phyloP scores from a whole-genome alignment of 768 basidiomycete species.

The Russula sp. region DNA sequence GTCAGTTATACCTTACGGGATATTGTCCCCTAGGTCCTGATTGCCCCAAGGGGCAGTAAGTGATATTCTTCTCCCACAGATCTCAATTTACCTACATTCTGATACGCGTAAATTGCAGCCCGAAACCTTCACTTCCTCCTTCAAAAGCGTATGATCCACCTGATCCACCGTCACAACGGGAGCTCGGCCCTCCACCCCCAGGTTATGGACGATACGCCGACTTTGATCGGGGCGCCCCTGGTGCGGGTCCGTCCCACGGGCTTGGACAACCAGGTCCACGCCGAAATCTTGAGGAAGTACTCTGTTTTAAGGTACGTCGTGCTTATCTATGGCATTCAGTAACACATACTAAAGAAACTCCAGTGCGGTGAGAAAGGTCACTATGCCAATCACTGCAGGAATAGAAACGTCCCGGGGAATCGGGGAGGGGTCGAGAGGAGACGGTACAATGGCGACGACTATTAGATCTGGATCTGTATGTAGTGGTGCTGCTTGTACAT shows the following conservation, averaged over 20 bases:
- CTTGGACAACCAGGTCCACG: slow-evolving; percentile 40
- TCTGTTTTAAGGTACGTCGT: slow-evolving; percentile 73
- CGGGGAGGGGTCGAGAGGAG: slow-evolving; percentile 70
- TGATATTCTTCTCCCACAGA: slow-evolving; percentile 24
- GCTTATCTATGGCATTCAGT: slow-evolving; percentile 6
- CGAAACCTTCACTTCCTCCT: slow-evolving; percentile 66
- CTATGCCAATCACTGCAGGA: slow-evolving; percentile 91
- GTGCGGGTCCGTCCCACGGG: slow-evolving; percentile 32
- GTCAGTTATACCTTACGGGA: slow-evolving; percentile 86
- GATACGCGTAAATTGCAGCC: slow-evolving; percentile 41
- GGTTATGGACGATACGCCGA: slow-evolving; percentile 84
- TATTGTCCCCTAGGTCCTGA: slow-evolving; percentile 89
- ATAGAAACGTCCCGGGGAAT: slow-evolving; percentile 86
- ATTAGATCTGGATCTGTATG: slow-evolving; percentile 3
- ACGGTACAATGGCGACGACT: slow-evolving; percentile 27
- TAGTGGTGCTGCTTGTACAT: not conserved
- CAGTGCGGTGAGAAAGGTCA: slow-evolving; percentile 92
- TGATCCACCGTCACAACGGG: slow-evolving; percentile 64
- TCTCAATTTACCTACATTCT: not conserved
- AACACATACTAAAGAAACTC: slow-evolving; percentile 2
- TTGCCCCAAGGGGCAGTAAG: slow-evolving; percentile 86
- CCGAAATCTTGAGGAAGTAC: slow-evolving; percentile 75
- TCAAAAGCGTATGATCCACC: slow-evolving; percentile 74
- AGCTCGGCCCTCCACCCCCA: slow-evolving; percentile 86
- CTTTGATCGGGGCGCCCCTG: slow-evolving; percentile 49